phyloP scores from a whole-genome alignment of 371 early-diverging fungal species.

The Mucor indicus region DNA sequence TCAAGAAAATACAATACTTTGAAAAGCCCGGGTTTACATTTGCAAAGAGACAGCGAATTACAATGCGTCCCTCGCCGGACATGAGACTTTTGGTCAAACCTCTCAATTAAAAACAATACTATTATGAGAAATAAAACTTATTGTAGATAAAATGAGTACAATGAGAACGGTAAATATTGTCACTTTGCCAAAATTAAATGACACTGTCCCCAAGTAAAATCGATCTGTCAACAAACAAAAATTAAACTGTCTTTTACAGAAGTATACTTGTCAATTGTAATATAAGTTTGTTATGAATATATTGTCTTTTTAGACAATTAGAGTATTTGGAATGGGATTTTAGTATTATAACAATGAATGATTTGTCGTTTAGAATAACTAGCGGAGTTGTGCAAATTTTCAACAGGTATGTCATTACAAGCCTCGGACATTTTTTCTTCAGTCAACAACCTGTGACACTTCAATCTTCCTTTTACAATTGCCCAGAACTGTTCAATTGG shows the following conservation, averaged over 20 bases:
- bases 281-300: slow-evolving; percentile 2
- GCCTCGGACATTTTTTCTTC: slow-evolving; percentile 7
- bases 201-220: background rate
- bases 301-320: slow-evolving; percentile 5
- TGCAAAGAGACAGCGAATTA: slow-evolving; percentile 27
- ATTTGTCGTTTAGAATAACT: slow-evolving; percentile 1
- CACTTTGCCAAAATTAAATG: slow-evolving; percentile 4
- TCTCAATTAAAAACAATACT: too few relatives aligned
- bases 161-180: slow-evolving; percentile 1
- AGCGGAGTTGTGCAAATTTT: slow-evolving; percentile 3
- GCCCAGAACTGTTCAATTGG: slow-evolving; percentile 15
- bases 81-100: slow-evolving; percentile 28
- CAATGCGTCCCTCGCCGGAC: slow-evolving; percentile 32
- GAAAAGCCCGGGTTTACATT: slow-evolving; percentile 31
- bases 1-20: slow-evolving; percentile 31
- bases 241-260: slow-evolving; percentile 1
- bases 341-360: slow-evolving; percentile 4
- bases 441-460: slow-evolving; percentile 1
- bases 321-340: slow-evolving; percentile 3
- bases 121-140: too few relatives aligned
- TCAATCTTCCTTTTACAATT: slow-evolving; percentile 3
- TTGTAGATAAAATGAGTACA: too few relatives aligned
- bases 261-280: slow-evolving; percentile 2
- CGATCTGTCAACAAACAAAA: slow-evolving; percentile 1
- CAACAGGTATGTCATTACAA: slow-evolving; percentile 1